Conservation (phyloP, 257 asterid species). For the Pogostemon cablin region DNA sequence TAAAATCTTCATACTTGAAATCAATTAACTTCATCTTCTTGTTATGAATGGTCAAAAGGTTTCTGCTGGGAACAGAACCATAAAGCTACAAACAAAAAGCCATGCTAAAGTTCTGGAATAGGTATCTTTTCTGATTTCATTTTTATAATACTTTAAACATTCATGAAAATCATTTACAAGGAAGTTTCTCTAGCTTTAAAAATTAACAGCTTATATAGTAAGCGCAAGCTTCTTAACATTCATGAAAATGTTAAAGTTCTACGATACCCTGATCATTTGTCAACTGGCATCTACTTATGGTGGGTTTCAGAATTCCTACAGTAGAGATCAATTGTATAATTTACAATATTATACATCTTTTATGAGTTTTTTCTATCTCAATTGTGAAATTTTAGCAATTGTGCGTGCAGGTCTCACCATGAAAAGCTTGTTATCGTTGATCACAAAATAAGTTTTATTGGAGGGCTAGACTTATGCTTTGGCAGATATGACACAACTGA, state of each 20-base stretch:
- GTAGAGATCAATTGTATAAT: conserved; percentile 11
- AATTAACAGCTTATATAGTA: conserved; percentile 87
- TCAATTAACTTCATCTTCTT: conserved; percentile 21
- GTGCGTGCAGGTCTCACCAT: too few relatives aligned
- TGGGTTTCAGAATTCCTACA: conserved; percentile 41
- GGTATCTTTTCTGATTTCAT: conserved; percentile 48
- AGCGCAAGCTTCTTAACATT: conserved; percentile 72
- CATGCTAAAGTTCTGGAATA: conserved; percentile 62
- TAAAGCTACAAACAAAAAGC: conserved; percentile 69
- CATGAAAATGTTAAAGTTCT: conserved; percentile 86
- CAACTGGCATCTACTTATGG: conserved; percentile 85
- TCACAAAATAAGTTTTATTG: conserved; percentile 74
- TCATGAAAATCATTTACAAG: too few relatives aligned
- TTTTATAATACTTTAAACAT: conserved; percentile 16
- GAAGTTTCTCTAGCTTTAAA: conserved; percentile 92
- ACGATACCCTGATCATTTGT: conserved; percentile 83
- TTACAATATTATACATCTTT: background rate
- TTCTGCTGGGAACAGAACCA: conserved; percentile 62
- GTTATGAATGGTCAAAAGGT: conserved; percentile 53
- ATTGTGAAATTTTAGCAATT: too few relatives aligned
- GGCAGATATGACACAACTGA: conserved; percentile 90
- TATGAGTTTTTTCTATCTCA: conserved; percentile 8
- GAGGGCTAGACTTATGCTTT: conserved; percentile 94
- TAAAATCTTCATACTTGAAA: background rate
- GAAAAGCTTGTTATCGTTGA: conserved; percentile 95